Evolutionary conservation across 352 stramenopile species (phyloP), one percentile per base, ranked within the genome.

Genomic region (Phytophthora pini): DNA sequence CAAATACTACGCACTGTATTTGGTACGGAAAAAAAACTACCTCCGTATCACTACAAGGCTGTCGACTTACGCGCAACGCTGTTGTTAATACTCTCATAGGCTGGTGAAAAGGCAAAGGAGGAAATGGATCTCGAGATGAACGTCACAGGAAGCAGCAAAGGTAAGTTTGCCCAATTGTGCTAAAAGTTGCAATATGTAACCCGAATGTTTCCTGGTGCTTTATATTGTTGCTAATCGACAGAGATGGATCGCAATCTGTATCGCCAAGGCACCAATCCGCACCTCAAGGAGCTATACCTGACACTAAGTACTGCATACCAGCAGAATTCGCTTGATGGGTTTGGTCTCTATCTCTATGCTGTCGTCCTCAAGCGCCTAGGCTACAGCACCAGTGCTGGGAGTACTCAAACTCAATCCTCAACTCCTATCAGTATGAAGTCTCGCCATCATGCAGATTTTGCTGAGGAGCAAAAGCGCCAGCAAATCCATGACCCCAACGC

Each of bases 261-360:
- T 43, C 79, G 72, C 34, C 69, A 87, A 39, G 82, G 74, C 46
- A 56, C 58, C 26, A 95, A 93, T 54, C 87, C 85, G 46, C 70
- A 93, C 51, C 55, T 95, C 12, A 90, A 92, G 59, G 79, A 92
- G 49, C 68, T 95, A 31, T 85, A 89, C 29, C 20, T 85, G 22
- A 66, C 74, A 27, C 74, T 95, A 29, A 77, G 77, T 29, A 57
- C 43, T 15, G 72, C 72, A 24, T 84, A 94, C 61, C 68, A 79
- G 45, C 70, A 77, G 22, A 72, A 74, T n/a, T 45, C 56, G 5
- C 76, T 95, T 11, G 87, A 95, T 44, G 80, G 76, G 2, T 93
- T 94, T 59, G 82, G 84, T 0, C 72, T 95, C 20, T 95, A 94
- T 61, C 77, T 95, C 13, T 94, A 90, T 50, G 85, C 82, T 3